Percentiles rank a stretch among this genome's conserved stretches.
These are phyloP conservation scores for Cadophora malorum DNA, from an alignment of 2,329 filamentous ascomycete genomes.

Conservation along the genomic window DNA sequence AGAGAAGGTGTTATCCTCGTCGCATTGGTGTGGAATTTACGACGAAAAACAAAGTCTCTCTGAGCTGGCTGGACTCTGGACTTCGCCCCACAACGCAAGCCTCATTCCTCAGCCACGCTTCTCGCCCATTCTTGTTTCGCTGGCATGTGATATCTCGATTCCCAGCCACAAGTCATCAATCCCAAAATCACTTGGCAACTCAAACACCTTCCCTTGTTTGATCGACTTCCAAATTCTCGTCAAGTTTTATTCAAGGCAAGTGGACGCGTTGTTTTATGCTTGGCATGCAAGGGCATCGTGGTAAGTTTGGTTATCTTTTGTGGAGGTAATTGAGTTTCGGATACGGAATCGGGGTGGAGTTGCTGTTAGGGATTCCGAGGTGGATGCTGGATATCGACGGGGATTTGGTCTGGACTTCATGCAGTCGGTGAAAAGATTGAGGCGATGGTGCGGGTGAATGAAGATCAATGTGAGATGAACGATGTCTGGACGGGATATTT, in stretches of 20 bases:
- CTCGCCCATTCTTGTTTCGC: not conserved
- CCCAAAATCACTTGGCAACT: not conserved
- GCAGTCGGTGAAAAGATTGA: not conserved
- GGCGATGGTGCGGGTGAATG: not conserved
- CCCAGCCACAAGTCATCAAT: not conserved
- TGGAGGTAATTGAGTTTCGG: not conserved
- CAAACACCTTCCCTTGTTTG: not conserved
- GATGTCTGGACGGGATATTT: not conserved
- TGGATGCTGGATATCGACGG: too few species aligned
- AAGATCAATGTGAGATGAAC: not conserved
- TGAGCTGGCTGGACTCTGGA: not conserved
- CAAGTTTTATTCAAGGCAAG: not conserved
- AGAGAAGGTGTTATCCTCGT: not conserved
- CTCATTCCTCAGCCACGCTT: not conserved
- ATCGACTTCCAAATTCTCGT: not conserved
- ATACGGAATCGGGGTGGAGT: not conserved
- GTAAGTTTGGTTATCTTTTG: not conserved
- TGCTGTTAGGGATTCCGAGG: not conserved
- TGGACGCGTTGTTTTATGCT: not conserved
- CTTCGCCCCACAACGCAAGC: not conserved
- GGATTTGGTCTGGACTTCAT: not conserved
- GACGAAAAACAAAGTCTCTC: not conserved
- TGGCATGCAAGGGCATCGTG: conserved; percentile 11
- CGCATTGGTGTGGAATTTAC: not conserved
- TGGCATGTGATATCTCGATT: not conserved